Evolutionary conservation across 352 stramenopile species (phyloP).

Genomic region (Phytopythium helicoides): DNA sequence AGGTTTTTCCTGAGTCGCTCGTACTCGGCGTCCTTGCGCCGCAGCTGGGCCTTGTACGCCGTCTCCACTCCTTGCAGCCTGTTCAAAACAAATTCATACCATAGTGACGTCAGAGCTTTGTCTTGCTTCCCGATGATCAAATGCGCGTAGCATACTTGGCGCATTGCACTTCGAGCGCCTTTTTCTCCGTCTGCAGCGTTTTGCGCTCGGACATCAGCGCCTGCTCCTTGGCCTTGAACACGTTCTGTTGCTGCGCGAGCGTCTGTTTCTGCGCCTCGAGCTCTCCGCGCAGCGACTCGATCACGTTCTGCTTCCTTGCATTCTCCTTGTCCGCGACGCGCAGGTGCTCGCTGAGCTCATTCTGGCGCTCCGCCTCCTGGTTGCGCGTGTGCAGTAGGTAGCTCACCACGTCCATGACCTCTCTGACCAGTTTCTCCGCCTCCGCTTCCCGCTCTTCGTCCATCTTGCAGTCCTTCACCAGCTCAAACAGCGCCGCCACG

Average conservation of each 20-base stretch:
- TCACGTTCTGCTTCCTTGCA: conserved; percentile 45
- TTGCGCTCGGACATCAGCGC: conserved; percentile 43
- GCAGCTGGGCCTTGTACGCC: conserved; percentile 69
- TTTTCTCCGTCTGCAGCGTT: conserved; percentile 61
- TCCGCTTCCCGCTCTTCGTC: conserved; percentile 16
- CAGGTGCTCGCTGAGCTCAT: conserved; percentile 46
- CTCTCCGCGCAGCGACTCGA: conserved; percentile 40
- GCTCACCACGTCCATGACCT: conserved; percentile 70
- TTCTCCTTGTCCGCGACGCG: conserved; percentile 42
- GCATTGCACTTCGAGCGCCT: conserved; percentile 61
- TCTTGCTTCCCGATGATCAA: too few species aligned
- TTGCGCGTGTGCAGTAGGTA: conserved; percentile 56
- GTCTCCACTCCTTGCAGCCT: conserved; percentile 74
- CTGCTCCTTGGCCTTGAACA: conserved; percentile 64
- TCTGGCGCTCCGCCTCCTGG: conserved; percentile 51
- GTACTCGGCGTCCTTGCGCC: conserved; percentile 75
- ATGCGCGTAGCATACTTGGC: conserved; percentile 52
- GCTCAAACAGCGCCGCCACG: conserved; percentile 16
- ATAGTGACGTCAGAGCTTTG: too few species aligned
- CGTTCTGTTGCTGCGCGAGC: conserved; percentile 54
- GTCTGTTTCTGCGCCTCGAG: conserved; percentile 48
- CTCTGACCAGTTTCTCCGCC: conserved; percentile 40
- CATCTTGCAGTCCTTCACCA: conserved; percentile 14
- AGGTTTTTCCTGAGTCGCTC: conserved; percentile 67
- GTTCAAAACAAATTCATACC: not conserved